Evolutionary conservation across 441 rosid species (phyloP), one percentile per base, ranked within the genome.

Genomic region (Manihot esculenta): DNA sequence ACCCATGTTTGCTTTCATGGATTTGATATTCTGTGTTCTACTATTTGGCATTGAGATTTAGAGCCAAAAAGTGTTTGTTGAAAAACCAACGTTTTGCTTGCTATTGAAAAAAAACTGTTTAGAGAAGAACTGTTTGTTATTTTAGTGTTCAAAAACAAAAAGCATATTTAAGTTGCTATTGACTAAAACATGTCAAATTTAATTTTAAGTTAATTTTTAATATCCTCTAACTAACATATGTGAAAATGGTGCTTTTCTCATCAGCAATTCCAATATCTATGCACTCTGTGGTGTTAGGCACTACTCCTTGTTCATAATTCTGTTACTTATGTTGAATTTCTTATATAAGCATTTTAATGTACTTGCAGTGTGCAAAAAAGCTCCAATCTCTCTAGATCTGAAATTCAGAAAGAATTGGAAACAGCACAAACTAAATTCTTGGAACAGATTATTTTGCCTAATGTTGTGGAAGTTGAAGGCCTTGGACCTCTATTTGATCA

Each of bases 391-490:
- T 75, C 92, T 15, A 91, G 78, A 64, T 82, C 81, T 38, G 89
- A 88, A 72, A 91, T 94, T 78, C 85, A 72, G 82, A 78, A 84
- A 77, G 96, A 89, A 73, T 80, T 94, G 77, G 81, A 83, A 79
- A 78, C 68, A 74, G 94, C 97, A 50, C 96, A 89, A 76, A 85
- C 84, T 81, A 86, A 85, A 79, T 88, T 86, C 74, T 82, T 92
- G 82, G 94, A 90, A 62, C 90, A 87, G 79, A 78, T 80, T 82
- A 78, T 92, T 83, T 81, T 94, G 80, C 97, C 97, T 56, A 75
- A 77, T 71, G 80, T 86, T 71, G 83, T 94, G 79, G 92, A 94
- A 71, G 80, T 80, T 76, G 95, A 90, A 80, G 91, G 86, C 78
- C 62, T 76, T 81, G 87, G 92, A 72, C 82, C 90, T 73, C 72